phyloP scores from a whole-genome alignment of 2,329 filamentous ascomycete genomes.

The Arthrocladium fulminans region DNA sequence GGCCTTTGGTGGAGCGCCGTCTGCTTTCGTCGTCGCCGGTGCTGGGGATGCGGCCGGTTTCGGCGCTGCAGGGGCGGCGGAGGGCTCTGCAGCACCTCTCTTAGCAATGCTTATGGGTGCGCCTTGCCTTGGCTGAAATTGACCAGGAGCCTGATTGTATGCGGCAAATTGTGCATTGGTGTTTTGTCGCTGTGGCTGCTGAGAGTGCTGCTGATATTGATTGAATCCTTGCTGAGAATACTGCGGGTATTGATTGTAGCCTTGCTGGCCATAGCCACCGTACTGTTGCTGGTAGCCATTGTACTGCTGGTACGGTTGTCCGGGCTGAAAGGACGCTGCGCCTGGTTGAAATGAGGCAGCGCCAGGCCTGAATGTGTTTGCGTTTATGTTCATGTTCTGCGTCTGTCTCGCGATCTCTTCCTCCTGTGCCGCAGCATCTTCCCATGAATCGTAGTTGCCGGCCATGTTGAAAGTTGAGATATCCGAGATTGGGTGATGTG shows the following conservation, averaged over 20 bases:
- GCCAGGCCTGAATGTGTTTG: slow-evolving; percentile 54
- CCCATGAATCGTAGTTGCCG: slow-evolving; percentile 79
- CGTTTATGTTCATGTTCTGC: slow-evolving; percentile 58
- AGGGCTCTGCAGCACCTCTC: slow-evolving; percentile 37
- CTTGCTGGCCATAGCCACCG: slow-evolving; percentile 37
- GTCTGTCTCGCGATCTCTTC: slow-evolving; percentile 68
- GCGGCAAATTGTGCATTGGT: slow-evolving; percentile 40
- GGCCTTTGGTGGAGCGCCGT: slow-evolving; percentile 42
- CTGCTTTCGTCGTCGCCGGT: slow-evolving; percentile 13
- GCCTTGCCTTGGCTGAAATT: slow-evolving; percentile 35
- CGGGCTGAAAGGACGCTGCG: slow-evolving; percentile 62
- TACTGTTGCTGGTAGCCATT: slow-evolving; percentile 43
- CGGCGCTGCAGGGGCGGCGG: slow-evolving; percentile 31
- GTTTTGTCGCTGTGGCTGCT: slow-evolving; percentile 33
- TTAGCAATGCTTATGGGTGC: slow-evolving; percentile 36
- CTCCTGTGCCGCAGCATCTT: slow-evolving; percentile 70
- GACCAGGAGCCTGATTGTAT: slow-evolving; percentile 32
- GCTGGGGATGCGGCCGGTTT: slow-evolving; percentile 30
- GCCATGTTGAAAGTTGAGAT: slow-evolving; percentile 56
- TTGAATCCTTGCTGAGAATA: slow-evolving; percentile 44
- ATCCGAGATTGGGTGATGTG: background rate
- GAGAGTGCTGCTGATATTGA: slow-evolving; percentile 38
- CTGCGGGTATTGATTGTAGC: slow-evolving; percentile 47
- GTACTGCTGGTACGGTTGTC: slow-evolving; percentile 56
- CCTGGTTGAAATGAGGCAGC: slow-evolving; percentile 65